Percentiles rank a stretch among this genome's conserved stretches.
phyloP scores from a whole-genome alignment of 208 protist species.

The Trypanosoma avium region DNA sequence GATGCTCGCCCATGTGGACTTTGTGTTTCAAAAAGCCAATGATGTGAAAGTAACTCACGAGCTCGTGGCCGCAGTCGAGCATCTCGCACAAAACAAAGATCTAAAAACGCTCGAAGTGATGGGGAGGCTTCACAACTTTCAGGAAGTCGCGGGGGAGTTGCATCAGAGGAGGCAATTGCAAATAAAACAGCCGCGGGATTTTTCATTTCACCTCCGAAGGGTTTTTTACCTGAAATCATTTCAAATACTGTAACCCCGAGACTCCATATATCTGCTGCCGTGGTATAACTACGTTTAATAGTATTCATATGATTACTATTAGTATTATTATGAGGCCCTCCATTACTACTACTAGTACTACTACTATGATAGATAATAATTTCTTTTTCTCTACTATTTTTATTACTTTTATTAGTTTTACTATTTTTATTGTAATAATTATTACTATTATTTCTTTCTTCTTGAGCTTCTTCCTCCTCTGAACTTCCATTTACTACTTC shows the following conservation, averaged over 20 bases:
- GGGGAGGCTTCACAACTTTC: conserved; percentile 37
- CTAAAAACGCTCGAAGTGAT: conserved; percentile 58
- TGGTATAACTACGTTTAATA: conserved; percentile 56
- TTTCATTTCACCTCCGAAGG: conserved; percentile 59
- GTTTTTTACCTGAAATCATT: conserved; percentile 76
- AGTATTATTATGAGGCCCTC: too few species aligned
- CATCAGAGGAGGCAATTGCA: conserved; percentile 48
- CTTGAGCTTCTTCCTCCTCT: conserved; percentile 28
- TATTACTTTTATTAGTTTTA: neutral
- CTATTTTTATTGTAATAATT: neutral
- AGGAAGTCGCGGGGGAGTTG: conserved; percentile 55
- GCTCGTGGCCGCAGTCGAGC: conserved; percentile 56
- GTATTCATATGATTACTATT: too few species aligned
- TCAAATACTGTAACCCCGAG: conserved; percentile 84
- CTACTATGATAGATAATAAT: too few species aligned
- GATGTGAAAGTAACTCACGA: conserved; percentile 59
- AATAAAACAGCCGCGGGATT: conserved; percentile 76
- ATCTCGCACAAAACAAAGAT: conserved; percentile 80
- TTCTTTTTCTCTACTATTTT: too few species aligned
- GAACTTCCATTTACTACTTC: conserved; percentile 77
- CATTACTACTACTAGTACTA: too few species aligned
- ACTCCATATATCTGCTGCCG: conserved; percentile 83
- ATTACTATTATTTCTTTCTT: neutral
- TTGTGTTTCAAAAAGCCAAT: conserved; percentile 42
- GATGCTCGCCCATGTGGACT: neutral